phyloP scores from a whole-genome alignment of 2,329 filamentous ascomycete genomes.

The Sarocladium strictum region DNA sequence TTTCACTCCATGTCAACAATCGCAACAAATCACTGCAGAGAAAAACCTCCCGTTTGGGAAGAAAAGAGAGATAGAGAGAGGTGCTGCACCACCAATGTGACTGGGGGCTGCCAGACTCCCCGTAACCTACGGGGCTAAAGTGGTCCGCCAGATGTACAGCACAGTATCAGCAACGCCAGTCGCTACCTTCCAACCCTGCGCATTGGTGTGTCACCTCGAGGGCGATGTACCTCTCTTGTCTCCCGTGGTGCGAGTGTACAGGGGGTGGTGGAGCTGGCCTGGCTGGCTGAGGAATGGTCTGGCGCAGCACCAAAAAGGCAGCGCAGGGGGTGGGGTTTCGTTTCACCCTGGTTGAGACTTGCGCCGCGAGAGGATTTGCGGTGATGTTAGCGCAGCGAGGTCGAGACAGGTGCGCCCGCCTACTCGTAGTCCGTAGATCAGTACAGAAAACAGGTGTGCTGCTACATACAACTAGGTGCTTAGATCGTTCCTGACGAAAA shows the following conservation, averaged over 20 bases:
- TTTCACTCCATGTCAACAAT: neutral
- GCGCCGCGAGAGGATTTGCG: neutral
- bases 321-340: neutral
- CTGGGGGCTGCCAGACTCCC: constrained; percentile 7
- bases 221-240: constrained; percentile 23
- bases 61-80: neutral
- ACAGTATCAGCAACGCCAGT: constrained; percentile 29
- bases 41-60: neutral
- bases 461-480: too few species aligned
- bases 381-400: too few species aligned
- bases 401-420: too few species aligned
- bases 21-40: neutral
- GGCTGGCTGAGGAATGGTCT: constrained; percentile 6
- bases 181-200: constrained; percentile 26
- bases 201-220: constrained; percentile 30
- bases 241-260: neutral
- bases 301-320: neutral
- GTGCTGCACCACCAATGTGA: neutral
- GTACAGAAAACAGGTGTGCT: too few species aligned
- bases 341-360: neutral
- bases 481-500: too few species aligned
- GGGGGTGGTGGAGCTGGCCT: neutral
- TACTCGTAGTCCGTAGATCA: too few species aligned
- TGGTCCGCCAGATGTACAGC: constrained; percentile 22
- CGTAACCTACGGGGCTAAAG: constrained; percentile 11